These are phyloP conservation scores for Bryoglossum gracile DNA, from an alignment of 495 filamentous ascomycete species.

Conservation along the genomic window DNA sequence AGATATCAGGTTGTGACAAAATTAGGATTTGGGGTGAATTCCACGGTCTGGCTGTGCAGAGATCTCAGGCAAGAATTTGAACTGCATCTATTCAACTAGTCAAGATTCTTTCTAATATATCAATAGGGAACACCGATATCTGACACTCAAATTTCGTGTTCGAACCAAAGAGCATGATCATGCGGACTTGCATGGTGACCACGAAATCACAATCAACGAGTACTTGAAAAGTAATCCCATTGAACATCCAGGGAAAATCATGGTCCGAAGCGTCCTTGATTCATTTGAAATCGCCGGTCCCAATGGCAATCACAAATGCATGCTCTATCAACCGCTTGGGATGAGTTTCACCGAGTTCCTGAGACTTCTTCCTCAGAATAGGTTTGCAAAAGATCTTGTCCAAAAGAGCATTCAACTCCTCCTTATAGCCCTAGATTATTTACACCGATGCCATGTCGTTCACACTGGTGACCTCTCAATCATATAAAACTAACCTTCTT, in stretches of 20 bases:
- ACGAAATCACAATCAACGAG: constrained; percentile 27
- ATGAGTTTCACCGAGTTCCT: constrained; percentile 33
- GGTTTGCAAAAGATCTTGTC: constrained; percentile 27
- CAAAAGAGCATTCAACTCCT: constrained; percentile 29
- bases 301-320: constrained; percentile 26
- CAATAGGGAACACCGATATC: constrained; percentile 20
- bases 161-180: constrained; percentile 22
- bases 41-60: constrained; percentile 46
- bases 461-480: constrained; percentile 24
- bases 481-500: constrained; percentile 16
- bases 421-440: constrained; percentile 29
- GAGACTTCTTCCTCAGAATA: constrained; percentile 26
- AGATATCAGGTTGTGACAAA: constrained; percentile 46
- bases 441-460: constrained; percentile 30
- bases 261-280: constrained; percentile 23
- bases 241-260: constrained; percentile 26
- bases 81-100: constrained; percentile 17
- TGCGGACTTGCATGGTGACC: constrained; percentile 18
- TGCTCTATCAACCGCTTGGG: constrained; percentile 30
- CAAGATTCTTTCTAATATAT: constrained; percentile 18
- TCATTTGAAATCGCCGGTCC: constrained; percentile 23
- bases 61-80: constrained; percentile 38
- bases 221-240: constrained; percentile 26
- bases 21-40: constrained; percentile 46
- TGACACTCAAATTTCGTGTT: constrained; percentile 24